Evolutionary conservation across 2,329 filamentous ascomycete genomes (phyloP).

Genomic region (Xylogone sp.): DNA sequence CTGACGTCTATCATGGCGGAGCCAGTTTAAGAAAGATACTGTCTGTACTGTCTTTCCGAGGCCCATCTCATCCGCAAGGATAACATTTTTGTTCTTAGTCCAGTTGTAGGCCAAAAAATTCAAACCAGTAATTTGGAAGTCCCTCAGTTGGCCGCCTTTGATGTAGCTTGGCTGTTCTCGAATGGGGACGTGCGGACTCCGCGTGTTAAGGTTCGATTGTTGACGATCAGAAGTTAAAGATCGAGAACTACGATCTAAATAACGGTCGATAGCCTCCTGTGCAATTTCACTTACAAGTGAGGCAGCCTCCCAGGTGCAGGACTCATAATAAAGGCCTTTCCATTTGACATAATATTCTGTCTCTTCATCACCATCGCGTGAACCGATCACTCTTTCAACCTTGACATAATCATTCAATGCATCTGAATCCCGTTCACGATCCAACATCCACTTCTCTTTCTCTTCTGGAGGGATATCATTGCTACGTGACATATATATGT

Average conservation of each 20-base stretch:
- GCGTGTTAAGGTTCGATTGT: slow-evolving; percentile 72
- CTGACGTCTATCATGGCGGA: slow-evolving; percentile 83
- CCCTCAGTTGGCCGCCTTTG: slow-evolving; percentile 76
- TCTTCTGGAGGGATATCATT: slow-evolving; percentile 77
- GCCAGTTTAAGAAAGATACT: slow-evolving; percentile 94
- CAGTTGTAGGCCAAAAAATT: slow-evolving; percentile 97
- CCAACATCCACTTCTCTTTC: slow-evolving; percentile 90
- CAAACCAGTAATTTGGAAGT: slow-evolving; percentile 89
- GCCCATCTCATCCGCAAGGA: slow-evolving; percentile 97
- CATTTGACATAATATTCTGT: slow-evolving; percentile 95
- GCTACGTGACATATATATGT: slow-evolving; percentile 73
- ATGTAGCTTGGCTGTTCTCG: slow-evolving; percentile 82
- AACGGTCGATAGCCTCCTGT: slow-evolving; percentile 88
- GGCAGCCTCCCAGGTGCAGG: slow-evolving; percentile 88
- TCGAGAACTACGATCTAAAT: slow-evolving; percentile 76
- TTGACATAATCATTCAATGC: slow-evolving; percentile 86
- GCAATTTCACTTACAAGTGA: slow-evolving; percentile 72
- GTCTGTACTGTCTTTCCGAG: slow-evolving; percentile 98
- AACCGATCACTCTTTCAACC: slow-evolving; percentile 88
- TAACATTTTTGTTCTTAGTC: slow-evolving; percentile 91
- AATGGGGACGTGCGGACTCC: slow-evolving; percentile 68
- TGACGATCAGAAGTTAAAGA: slow-evolving; percentile 76
- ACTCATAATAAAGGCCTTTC: slow-evolving; percentile 91
- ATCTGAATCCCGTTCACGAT: slow-evolving; percentile 86
- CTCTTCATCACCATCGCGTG: slow-evolving; percentile 73